These are phyloP conservation scores for Trichoderma sp. DNA, from an alignment of 2,329 filamentous ascomycete species.

Conservation along the genomic window DNA sequence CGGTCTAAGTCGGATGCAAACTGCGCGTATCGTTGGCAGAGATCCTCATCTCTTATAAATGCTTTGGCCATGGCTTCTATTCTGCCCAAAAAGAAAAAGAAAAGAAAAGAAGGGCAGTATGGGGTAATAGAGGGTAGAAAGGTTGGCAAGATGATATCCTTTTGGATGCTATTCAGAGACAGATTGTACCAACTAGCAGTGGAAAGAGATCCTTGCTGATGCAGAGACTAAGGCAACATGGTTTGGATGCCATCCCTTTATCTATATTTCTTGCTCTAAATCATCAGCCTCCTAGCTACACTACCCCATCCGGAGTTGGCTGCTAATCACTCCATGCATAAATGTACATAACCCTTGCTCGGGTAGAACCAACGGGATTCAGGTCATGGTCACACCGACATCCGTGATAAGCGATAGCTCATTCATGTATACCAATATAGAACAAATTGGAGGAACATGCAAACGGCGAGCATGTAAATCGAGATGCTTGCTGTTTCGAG, in stretches of 20 bases:
- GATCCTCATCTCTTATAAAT: constrained; percentile 24
- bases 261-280: neutral
- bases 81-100: too few species aligned
- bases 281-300: neutral
- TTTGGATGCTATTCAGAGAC: neutral
- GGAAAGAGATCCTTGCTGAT: neutral
- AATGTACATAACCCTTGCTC: neutral
- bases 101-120: too few species aligned
- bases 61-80: neutral
- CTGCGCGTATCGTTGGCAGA: constrained; percentile 44
- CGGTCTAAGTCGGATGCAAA: constrained; percentile 47
- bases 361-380: neutral
- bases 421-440: neutral
- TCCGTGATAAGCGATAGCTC: neutral
- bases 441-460: neutral
- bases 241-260: neutral
- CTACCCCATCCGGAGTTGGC: neutral
- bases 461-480: neutral
- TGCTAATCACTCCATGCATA: neutral
- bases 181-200: neutral
- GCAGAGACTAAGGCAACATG: neutral
- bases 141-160: neutral
- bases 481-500: neutral
- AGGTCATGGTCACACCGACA: neutral
- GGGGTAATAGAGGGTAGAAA: neutral